phyloP scores from a whole-genome alignment of 768 basidiomycete genomes.

The Leccinum arenicola region DNA sequence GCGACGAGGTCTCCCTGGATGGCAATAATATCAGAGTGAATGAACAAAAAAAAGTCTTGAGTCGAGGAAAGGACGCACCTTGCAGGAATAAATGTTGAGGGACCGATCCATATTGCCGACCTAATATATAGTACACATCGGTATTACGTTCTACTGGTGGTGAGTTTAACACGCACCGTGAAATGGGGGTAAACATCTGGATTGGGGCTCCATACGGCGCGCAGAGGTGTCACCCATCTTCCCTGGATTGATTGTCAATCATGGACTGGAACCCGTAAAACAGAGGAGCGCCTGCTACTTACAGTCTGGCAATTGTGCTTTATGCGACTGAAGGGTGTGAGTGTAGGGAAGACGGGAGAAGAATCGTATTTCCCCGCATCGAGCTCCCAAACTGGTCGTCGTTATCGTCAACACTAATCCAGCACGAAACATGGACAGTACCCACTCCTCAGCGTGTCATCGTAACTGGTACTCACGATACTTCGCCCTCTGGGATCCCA shows the following conservation, averaged over 20 bases:
- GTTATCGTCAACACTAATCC: slow-evolving; percentile 9
- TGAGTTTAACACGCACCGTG: slow-evolving; percentile 46
- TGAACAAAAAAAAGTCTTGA: not conserved
- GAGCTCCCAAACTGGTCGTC: slow-evolving; percentile 70
- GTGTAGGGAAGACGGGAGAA: slow-evolving; percentile 51
- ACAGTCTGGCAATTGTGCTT: slow-evolving; percentile 83
- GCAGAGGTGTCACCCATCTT: slow-evolving; percentile 75
- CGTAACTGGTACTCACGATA: slow-evolving; percentile 84
- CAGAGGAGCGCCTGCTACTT: slow-evolving; percentile 14
- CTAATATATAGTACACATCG: slow-evolving; percentile 31
- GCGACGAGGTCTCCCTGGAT: slow-evolving; percentile 67
- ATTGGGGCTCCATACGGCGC: slow-evolving; percentile 77
- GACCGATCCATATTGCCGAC: slow-evolving; percentile 80
- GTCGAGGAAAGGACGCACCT: slow-evolving; percentile 37
- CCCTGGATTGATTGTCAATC: slow-evolving; percentile 45
- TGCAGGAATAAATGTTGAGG: slow-evolving; percentile 70
- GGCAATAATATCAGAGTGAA: not conserved
- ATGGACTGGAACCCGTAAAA: not conserved
- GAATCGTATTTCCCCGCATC: slow-evolving; percentile 47
- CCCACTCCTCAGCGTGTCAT: slow-evolving; percentile 71
- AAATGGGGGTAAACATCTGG: slow-evolving; percentile 82
- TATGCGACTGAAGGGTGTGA: slow-evolving; percentile 61
- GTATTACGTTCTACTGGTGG: not conserved
- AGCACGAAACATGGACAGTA: slow-evolving; percentile 7
- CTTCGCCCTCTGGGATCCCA: slow-evolving; percentile 81